Base-by-base conservation (phyloP, 1,284 basidiomycete species). In the Apiotrichum porosum region DNA sequence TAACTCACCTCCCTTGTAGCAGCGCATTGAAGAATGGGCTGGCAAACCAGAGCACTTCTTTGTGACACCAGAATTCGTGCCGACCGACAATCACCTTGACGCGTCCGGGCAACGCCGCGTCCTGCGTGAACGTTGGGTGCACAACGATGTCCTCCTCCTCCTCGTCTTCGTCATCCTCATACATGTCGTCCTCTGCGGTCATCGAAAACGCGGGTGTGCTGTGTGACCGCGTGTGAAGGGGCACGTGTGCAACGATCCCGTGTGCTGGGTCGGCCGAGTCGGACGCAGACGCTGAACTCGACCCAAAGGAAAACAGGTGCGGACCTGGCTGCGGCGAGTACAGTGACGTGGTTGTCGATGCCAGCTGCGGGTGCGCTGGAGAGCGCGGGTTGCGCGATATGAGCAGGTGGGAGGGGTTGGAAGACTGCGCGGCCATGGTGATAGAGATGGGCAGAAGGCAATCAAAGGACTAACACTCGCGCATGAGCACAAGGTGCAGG, bases 21-120 rank as follows among this genome's bases (percentile, higher is more conserved):
- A 70, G 24, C 19, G 61, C 62, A 39, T 66, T 59, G 57, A 72
- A 72, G 58, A 72, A 72, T 4, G 69, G 68, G 54, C 67, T 67
- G 9, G 66, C 62, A 42, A 70, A 72, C 61, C 61, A 70, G 23
- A 72, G 49, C 3, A 72, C 55, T 42, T 72, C 69, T 45, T 68
- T 69, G 53, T 72, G 69, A 51, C 69, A 70, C 65, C 67, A 72
- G 47, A 72, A 70, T 45, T 66, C 62, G 42, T 62, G 52, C 24
- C 55, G 50, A 0, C 67, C 66, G 4, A 72, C 68, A 3, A 68
- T 40, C 5, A 72, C 62, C 44, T 69, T 69, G 14, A 69, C 66
- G 21, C 52, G 57, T 14, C 69, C 69, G 1, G 63, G 65, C 32
- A 68, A 43, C 9, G 45, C 37, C 2, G 65, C 53, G 40, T 63